Evolutionary conservation across 2,329 filamentous ascomycete species (phyloP).

Genomic region (Atkinsonella hypoxylon): DNA sequence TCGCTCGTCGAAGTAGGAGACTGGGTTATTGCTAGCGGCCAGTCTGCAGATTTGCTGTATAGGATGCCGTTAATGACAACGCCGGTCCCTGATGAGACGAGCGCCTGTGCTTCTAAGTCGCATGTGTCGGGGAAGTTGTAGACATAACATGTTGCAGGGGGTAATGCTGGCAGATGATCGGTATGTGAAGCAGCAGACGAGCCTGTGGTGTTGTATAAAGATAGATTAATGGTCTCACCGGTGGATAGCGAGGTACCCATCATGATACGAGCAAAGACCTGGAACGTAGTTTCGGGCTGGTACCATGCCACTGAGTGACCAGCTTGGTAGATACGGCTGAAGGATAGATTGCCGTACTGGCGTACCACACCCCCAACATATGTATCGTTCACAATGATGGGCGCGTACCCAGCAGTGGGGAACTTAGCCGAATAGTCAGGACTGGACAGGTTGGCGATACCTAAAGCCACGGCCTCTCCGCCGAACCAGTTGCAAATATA

Average conservation of each 20-base stretch:
- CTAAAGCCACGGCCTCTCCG: constrained; percentile 60
- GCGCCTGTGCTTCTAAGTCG: constrained; percentile 35
- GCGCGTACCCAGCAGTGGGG: constrained; percentile 55
- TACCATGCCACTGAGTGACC: constrained; percentile 52
- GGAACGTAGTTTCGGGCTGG: constrained; percentile 47
- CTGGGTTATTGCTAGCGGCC: constrained; percentile 22
- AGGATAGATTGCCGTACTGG: constrained; percentile 64
- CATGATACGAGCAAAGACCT: constrained; percentile 49
- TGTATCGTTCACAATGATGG: constrained; percentile 54
- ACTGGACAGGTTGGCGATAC: constrained; percentile 38
- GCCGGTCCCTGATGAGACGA: constrained; percentile 38
- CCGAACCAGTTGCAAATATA: constrained; percentile 59
- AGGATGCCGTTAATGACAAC: constrained; percentile 49
- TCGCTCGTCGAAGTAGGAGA: constrained; percentile 13
- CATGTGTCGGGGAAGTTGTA: constrained; percentile 38
- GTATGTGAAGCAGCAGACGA: constrained; percentile 37
- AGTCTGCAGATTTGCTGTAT: constrained; percentile 30
- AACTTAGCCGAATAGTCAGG: constrained; percentile 42
- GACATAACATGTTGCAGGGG: constrained; percentile 47
- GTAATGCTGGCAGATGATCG: constrained; percentile 36
- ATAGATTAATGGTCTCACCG: constrained; percentile 39
- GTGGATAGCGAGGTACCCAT: constrained; percentile 42
- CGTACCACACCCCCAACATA: constrained; percentile 63
- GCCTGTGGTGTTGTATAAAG: constrained; percentile 44
- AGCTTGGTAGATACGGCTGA: constrained; percentile 53